Evolutionary conservation across 2,329 filamentous ascomycete genomes (phyloP), one percentile per base, ranked within the genome.

Genomic region (Bipolaris cookei): DNA sequence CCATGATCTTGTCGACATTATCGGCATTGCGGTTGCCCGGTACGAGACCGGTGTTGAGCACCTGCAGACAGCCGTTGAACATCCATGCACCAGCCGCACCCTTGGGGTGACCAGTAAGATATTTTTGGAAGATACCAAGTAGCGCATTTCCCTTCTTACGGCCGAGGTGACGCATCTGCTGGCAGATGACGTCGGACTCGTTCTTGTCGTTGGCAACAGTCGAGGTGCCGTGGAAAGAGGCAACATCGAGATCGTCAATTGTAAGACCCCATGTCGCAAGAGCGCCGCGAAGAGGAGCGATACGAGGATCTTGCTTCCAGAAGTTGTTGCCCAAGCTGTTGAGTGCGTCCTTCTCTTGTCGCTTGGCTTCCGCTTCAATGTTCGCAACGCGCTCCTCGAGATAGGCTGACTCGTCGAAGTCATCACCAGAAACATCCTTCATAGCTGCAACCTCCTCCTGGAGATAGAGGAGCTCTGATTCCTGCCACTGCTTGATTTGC

Each of bases 161-260:
- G 65, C 95, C 95, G 51, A 99, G 88, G 76, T 99, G 96, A 69
- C 89, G 88, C 79, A 99, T 87, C 81, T 99, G 96, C 78, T 97
- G 88, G 83, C 94, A 97, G 70, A 99, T 90, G 73, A 97, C 95
- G 51, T 93, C 93, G 16, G 95, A 98, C 79, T 99, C 95, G 80
- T 99, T 99, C 88, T 98, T 98, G 83, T 99, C 95, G 78, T 99
- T 99, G 68, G 95, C 95, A 75, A 96, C 92, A 65, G 95, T 99
- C 1, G 95, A 98, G 38, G 95, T 99, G 72, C 95, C 95, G 82
- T 99, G 95, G 91, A 98, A 98, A 13, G 95, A 98, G 14, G 95
- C 94, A 62, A 99, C 92, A 68, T 85, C 90, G 34, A 99, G 87
- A 71, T 99, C 95, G 73, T 99, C 95, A 65, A 99, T 91, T 11